Evolutionary conservation across 2,329 filamentous ascomycete genomes (phyloP).

Genomic region (Clonostachys rhizophaga): DNA sequence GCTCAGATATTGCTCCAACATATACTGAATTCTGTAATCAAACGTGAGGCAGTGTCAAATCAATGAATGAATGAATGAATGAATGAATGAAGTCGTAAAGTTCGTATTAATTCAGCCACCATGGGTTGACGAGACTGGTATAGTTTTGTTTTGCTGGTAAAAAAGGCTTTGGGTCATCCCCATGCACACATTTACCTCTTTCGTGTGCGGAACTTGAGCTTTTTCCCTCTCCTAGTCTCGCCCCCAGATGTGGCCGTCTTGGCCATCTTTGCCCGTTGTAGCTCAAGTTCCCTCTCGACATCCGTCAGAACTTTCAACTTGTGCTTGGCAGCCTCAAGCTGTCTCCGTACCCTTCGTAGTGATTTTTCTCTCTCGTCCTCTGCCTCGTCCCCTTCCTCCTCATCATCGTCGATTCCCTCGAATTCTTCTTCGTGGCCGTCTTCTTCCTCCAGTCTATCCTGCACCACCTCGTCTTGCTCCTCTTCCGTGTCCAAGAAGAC

Average conservation of each 20-base stretch:
- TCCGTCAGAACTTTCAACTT: conserved; percentile 49
- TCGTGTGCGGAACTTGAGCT: conserved; percentile 57
- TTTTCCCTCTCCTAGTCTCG: conserved; percentile 54
- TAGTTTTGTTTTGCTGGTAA: no score
- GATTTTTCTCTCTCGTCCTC: conserved; percentile 18
- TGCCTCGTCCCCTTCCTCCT: conserved; percentile 13
- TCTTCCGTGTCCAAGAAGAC: conserved; percentile 42
- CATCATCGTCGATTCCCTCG: conserved; percentile 11
- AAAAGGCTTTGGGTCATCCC: neutral
- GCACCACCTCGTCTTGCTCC: conserved; percentile 22
- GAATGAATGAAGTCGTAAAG: no score
- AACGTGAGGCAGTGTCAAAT: no score
- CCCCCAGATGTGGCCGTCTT: conserved; percentile 59
- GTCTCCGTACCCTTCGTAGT: conserved; percentile 38
- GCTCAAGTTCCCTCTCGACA: conserved; percentile 51
- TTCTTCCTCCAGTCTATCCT: conserved; percentile 19
- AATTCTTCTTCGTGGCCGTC: conserved; percentile 12
- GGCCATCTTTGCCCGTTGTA: conserved; percentile 59
- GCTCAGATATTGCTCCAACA: no score
- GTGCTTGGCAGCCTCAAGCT: conserved; percentile 47
- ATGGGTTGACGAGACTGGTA: no score
- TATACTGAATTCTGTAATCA: no score
- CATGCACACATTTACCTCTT: conserved; percentile 45
- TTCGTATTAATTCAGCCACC: no score
- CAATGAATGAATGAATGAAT: no score